These are phyloP conservation scores for Cyphellophora europaea DNA, from an alignment of 2,329 filamentous ascomycete species.

Conservation along the genomic window DNA sequence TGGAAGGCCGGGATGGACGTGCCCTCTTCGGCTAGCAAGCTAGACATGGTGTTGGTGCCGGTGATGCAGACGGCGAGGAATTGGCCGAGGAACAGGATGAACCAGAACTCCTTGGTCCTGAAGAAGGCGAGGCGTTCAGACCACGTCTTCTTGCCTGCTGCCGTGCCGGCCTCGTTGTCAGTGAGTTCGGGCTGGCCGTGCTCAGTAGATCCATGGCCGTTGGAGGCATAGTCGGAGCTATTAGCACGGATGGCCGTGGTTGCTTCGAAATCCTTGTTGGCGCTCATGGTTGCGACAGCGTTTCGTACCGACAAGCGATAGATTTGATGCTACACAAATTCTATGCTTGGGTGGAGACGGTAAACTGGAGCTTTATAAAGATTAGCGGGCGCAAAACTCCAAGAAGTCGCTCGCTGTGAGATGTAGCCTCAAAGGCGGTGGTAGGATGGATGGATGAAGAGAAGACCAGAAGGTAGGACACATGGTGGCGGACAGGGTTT, in stretches of 20 bases:
- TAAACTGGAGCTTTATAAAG: slow-evolving; percentile 37
- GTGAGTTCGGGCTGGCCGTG: slow-evolving; percentile 29
- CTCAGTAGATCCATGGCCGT: slow-evolving; percentile 5
- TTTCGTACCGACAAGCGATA: no score
- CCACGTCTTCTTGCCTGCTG: slow-evolving; percentile 33
- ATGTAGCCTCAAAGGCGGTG: slow-evolving; percentile 1
- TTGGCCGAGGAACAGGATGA: slow-evolving; percentile 72
- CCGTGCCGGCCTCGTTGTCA: slow-evolving; percentile 6
- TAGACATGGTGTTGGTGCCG: slow-evolving; percentile 81
- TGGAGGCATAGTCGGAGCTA: slow-evolving; percentile 14
- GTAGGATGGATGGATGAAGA: neutral
- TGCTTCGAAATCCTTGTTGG: slow-evolving; percentile 9
- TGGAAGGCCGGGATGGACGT: slow-evolving; percentile 92
- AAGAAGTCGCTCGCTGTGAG: slow-evolving; percentile 44
- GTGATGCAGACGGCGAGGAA: slow-evolving; percentile 83
- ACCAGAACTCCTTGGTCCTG: slow-evolving; percentile 77
- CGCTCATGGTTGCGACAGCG: slow-evolving; percentile 14
- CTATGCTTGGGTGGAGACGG: slow-evolving; percentile 6
- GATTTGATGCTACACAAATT: slow-evolving; percentile 19
- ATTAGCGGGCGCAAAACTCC: slow-evolving; percentile 48
- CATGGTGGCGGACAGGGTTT: no score
- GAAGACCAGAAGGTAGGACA: no score
- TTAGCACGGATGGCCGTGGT: slow-evolving; percentile 12
- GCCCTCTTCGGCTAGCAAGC: slow-evolving; percentile 56
- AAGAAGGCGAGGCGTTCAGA: slow-evolving; percentile 54